Evolutionary conservation across 2,329 filamentous ascomycete genomes (phyloP).

Genomic region (Boeremia exigua): DNA sequence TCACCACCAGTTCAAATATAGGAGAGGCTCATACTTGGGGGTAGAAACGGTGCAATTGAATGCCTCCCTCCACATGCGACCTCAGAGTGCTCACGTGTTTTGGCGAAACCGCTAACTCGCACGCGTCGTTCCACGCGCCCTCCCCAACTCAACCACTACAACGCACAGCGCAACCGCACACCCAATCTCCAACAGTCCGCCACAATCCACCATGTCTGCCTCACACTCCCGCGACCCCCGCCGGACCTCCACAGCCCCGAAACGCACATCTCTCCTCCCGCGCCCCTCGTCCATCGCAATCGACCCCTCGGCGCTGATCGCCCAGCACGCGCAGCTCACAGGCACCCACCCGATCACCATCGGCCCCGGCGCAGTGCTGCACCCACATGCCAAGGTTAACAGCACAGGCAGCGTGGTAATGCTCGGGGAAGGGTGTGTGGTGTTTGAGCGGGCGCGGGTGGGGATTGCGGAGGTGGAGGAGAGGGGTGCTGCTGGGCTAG

Average conservation of each 20-base stretch:
- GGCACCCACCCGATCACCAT: constrained; percentile 82
- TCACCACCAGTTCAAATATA: background rate
- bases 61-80: background rate
- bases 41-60: background rate
- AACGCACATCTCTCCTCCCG: constrained; percentile 46
- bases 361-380: constrained; percentile 78
- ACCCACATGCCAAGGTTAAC: constrained; percentile 72
- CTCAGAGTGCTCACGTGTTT: constrained; percentile 2
- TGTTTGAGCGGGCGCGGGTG: constrained; percentile 69
- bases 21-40: background rate
- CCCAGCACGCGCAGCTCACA: constrained; percentile 57
- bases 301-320: constrained; percentile 56
- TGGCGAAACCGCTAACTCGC: constrained; percentile 2
- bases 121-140: constrained; percentile 6
- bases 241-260: constrained; percentile 41
- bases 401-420: constrained; percentile 51
- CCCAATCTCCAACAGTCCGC: background rate
- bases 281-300: constrained; percentile 49
- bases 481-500: background rate
- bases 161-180: background rate
- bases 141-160: background rate
- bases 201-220: constrained; percentile 21
- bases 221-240: constrained; percentile 25
- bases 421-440: constrained; percentile 66
- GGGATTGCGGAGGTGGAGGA: constrained; percentile 30